phyloP scores from a whole-genome alignment of 495 filamentous ascomycete genomes.

The Aspergillus sclerotioniger region DNA sequence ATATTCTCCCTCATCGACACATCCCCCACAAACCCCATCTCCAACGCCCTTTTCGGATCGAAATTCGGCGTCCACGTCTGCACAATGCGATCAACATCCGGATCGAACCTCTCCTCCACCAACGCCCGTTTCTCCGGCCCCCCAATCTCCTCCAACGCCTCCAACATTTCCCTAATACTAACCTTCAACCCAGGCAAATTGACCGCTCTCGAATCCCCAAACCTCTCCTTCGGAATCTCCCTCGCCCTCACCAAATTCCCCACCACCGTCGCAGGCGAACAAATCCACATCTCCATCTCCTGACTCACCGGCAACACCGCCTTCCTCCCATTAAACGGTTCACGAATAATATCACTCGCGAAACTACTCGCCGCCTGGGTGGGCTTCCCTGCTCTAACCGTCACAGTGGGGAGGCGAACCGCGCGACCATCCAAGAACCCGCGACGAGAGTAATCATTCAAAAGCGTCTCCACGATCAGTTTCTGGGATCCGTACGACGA shows the following conservation, averaged over 20 bases:
- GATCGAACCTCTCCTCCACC: slow-evolving; percentile 65
- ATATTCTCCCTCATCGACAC: slow-evolving; percentile 57
- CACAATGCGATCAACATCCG: slow-evolving; percentile 66
- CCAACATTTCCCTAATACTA: slow-evolving; percentile 71
- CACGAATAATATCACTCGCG: slow-evolving; percentile 69
- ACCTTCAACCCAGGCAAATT: slow-evolving; percentile 74
- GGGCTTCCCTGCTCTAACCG: slow-evolving; percentile 70
- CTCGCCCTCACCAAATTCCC: slow-evolving; percentile 69
- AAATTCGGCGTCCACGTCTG: slow-evolving; percentile 71
- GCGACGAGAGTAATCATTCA: slow-evolving; percentile 74
- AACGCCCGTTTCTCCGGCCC: slow-evolving; percentile 64
- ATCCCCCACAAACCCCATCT: slow-evolving; percentile 61
- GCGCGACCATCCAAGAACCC: slow-evolving; percentile 65
- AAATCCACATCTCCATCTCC: slow-evolving; percentile 62
- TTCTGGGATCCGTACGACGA: slow-evolving; percentile 79
- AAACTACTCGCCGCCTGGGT: slow-evolving; percentile 75
- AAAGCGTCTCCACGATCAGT: slow-evolving; percentile 66
- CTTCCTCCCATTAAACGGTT: slow-evolving; percentile 62
- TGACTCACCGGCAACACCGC: slow-evolving; percentile 59
- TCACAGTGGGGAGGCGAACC: slow-evolving; percentile 72
- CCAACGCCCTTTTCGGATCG: slow-evolving; percentile 55
- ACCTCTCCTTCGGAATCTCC: slow-evolving; percentile 50
- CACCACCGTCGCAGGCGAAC: slow-evolving; percentile 63
- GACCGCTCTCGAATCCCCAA: slow-evolving; percentile 59
- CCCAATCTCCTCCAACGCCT: slow-evolving; percentile 66